Evolutionary conservation across 2,329 filamentous ascomycete species (phyloP), one percentile per base, ranked within the genome.

Genomic region (Trichophyton benhamiae): DNA sequence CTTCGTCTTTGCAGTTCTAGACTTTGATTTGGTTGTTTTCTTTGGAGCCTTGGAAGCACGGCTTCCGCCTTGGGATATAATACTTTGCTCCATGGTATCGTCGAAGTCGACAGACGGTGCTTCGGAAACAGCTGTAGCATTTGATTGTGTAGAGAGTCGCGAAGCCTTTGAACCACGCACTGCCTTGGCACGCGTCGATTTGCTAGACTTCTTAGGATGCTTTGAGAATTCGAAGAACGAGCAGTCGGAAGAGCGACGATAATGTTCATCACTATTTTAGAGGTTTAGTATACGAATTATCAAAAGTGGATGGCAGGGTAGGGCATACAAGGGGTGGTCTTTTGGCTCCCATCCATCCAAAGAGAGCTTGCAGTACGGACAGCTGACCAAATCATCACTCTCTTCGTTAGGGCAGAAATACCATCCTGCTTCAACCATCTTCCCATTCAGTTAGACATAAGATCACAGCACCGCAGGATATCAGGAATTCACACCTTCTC

Each of bases 331-430:
- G 64, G 94, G 94, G 71, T 95, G 89, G 72, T 99, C 94, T 63
- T 87, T 86, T 1, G 87, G 87, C 71, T 97, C 94, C 94, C 95
- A 99, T 5, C 91, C 91, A 72, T 97, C 92, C 9, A 99, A 81
- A 9, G 87, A 90, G 15, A 97, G 77, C 62, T 88, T 84, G 76
- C 94, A 99, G 75, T 97, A 96, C 30, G 88, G 82, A 72, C 94
- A 99, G 9, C 88, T 94, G 8, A 89, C 89, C 76, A 92, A 89
- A 72, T 99, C 94, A 66, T 94, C 87, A 11, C 86, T 89, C 49
- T 92, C 90, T 49, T 83, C 77, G 4, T 84, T 89, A 0, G 94
- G 91, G 25, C 91, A 95, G 75, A 91, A 96, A 71, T 88, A 91
- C 91, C 92, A 99, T 9, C 94, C 94, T 30, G 90, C 89, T 66